Percentiles rank a stretch among this genome's conserved stretches.
These are phyloP conservation scores for Fusarium metavorans DNA, from an alignment of 2,329 filamentous ascomycete species.

Conservation along the genomic window DNA sequence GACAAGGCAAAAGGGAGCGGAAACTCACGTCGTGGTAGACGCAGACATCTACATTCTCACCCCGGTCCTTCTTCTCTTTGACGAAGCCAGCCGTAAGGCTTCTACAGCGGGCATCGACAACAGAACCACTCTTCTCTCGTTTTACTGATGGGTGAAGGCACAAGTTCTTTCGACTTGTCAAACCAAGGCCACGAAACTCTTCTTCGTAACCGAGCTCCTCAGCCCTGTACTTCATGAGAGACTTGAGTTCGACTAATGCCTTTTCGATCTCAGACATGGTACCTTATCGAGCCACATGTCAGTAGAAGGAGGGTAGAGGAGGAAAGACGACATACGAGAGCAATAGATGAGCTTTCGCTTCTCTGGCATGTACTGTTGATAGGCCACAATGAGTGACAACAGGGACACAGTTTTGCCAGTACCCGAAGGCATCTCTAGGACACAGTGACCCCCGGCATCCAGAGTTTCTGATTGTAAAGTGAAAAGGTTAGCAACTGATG, in stretches of 20 bases:
- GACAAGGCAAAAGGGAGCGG: background rate
- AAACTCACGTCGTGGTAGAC: constrained; percentile 87
- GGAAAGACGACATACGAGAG: constrained; percentile 70
- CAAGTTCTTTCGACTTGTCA: constrained; percentile 97
- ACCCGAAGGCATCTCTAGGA: constrained; percentile 98
- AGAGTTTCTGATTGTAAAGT: constrained; percentile 70
- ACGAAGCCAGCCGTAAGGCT: constrained; percentile 97
- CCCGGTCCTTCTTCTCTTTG: constrained; percentile 95
- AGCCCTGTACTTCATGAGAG: constrained; percentile 93
- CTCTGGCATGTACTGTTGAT: constrained; percentile 93
- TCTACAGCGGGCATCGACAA: constrained; percentile 96
- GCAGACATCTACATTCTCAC: constrained; percentile 94
- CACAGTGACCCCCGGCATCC: constrained; percentile 93
- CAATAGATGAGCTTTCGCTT: constrained; percentile 98
- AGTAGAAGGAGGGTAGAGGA: background rate
- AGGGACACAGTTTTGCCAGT: constrained; percentile 98
- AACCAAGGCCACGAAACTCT: constrained; percentile 90
- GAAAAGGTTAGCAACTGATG: constrained; percentile 8
- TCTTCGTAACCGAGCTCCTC: constrained; percentile 91
- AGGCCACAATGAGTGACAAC: constrained; percentile 94
- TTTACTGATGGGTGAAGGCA: constrained; percentile 97
- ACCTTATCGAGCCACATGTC: constrained; percentile 54
- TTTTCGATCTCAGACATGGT: constrained; percentile 99
- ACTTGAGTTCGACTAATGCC: constrained; percentile 89
- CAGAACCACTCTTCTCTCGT: constrained; percentile 91